Conservation (phyloP, 2,329 filamentous ascomycete genomes). For the Apiospora marii region DNA sequence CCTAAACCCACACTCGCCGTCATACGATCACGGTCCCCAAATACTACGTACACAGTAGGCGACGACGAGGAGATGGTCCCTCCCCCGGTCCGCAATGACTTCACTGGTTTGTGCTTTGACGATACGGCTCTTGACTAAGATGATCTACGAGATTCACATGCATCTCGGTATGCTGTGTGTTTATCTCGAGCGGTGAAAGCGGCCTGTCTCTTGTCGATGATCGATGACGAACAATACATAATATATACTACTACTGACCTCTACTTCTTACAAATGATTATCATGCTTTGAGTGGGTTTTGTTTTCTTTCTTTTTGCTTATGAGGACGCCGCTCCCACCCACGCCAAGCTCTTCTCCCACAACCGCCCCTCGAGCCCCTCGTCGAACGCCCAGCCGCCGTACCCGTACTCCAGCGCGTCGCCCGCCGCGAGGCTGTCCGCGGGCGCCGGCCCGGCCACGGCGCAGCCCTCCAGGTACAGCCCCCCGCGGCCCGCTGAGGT, state of each 20-base stretch:
- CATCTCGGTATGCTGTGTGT: background rate
- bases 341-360: slow-evolving; percentile 43
- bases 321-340: background rate
- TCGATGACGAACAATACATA: background rate
- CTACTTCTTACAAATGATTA: too few species aligned
- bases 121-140: background rate
- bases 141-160: background rate
- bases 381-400: slow-evolving; percentile 45
- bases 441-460: slow-evolving; percentile 41
- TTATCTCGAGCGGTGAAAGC: background rate
- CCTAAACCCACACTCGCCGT: background rate
- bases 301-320: too few species aligned
- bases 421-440: slow-evolving; percentile 33
- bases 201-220: background rate
- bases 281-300: background rate
- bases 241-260: background rate
- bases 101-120: background rate
- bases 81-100: background rate
- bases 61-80: background rate
- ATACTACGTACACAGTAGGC: background rate
- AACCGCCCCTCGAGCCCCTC: slow-evolving; percentile 47
- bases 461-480: slow-evolving; percentile 50
- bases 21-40: background rate
- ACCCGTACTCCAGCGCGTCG: slow-evolving; percentile 36
- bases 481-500: slow-evolving; percentile 42